Conservation (phyloP, 2,329 filamentous ascomycete genomes). For the Phialocephala sp. region DNA sequence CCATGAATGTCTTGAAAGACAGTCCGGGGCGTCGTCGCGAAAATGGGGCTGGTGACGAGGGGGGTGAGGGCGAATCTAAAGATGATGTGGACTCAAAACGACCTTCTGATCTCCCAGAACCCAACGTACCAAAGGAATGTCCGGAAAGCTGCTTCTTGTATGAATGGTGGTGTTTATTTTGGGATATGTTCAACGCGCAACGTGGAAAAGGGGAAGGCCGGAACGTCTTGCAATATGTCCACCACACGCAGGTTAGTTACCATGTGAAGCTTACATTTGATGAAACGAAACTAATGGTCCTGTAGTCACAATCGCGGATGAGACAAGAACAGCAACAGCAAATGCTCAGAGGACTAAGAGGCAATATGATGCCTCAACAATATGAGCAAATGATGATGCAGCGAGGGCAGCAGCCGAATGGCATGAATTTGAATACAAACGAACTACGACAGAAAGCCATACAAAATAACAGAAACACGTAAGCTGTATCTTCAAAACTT, state of each 20-base stretch:
- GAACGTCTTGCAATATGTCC: slow-evolving; percentile 76
- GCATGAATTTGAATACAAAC: slow-evolving; percentile 61
- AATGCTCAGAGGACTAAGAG: slow-evolving; percentile 73
- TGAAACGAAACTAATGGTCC: slow-evolving; percentile 34
- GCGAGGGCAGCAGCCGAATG: slow-evolving; percentile 57
- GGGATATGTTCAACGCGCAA: slow-evolving; percentile 91
- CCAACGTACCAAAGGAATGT: slow-evolving; percentile 68
- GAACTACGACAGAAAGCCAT: slow-evolving; percentile 76
- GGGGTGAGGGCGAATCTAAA: slow-evolving; percentile 84
- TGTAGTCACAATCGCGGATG: slow-evolving; percentile 69
- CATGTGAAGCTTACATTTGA: slow-evolving; percentile 14
- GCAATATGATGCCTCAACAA: slow-evolving; percentile 57
- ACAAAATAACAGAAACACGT: slow-evolving; percentile 79
- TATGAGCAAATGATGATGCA: slow-evolving; percentile 74
- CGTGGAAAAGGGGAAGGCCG: slow-evolving; percentile 68
- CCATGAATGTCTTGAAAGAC: slow-evolving; percentile 69
- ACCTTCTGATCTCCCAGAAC: slow-evolving; percentile 79
- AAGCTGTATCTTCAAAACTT: slow-evolving; percentile 44
- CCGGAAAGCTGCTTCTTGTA: slow-evolving; percentile 85
- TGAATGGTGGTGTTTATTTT: slow-evolving; percentile 98
- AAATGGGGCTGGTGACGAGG: slow-evolving; percentile 74
- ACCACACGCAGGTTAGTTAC: slow-evolving; percentile 77
- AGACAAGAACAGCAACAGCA: slow-evolving; percentile 80
- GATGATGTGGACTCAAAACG: slow-evolving; percentile 76
- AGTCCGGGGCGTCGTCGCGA: slow-evolving; percentile 72